Conservation (phyloP, 163 green algal species). For the Picocystis sp. region DNA sequence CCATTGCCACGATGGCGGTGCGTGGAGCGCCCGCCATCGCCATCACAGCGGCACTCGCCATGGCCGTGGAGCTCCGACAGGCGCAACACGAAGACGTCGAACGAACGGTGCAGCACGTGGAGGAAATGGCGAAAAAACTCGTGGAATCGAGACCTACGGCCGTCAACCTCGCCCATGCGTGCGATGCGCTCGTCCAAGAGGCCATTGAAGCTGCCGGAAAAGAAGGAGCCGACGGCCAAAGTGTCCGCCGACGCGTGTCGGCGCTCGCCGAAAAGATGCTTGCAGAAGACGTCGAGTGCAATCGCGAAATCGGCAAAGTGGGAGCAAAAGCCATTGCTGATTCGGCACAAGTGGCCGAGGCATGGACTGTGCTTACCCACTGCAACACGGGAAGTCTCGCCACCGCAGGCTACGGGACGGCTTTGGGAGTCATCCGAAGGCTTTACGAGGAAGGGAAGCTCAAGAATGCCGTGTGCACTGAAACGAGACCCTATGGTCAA, state of each 20-base stretch:
- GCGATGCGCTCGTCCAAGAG: constrained; percentile 33
- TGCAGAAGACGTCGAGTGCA: constrained; percentile 58
- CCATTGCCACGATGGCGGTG: constrained; percentile 78
- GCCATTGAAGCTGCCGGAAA: constrained; percentile 17
- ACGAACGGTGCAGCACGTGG: constrained; percentile 39
- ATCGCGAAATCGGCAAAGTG: constrained; percentile 58
- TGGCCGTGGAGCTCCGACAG: constrained; percentile 26
- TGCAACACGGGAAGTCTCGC: constrained; percentile 94
- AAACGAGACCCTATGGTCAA: constrained; percentile 94
- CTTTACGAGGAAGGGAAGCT: constrained; percentile 48
- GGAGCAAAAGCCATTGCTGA: constrained; percentile 53
- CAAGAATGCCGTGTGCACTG: constrained; percentile 62
- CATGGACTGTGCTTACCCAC: constrained; percentile 65
- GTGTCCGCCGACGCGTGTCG: constrained; percentile 44
- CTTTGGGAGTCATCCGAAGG: constrained; percentile 61
- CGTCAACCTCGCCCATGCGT: constrained; percentile 84
- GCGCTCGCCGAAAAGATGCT: constrained; percentile 56
- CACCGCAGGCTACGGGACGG: constrained; percentile 75
- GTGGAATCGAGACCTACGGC: constrained; percentile 72
- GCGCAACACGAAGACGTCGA: neutral
- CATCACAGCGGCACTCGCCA: constrained; percentile 50
- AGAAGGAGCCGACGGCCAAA: constrained; percentile 1
- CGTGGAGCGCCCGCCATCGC: constrained; percentile 88
- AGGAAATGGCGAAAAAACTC: constrained; percentile 34
- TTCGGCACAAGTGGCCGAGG: constrained; percentile 15